Conservation (phyloP, 2,329 filamentous ascomycete species). For the Seiridium cupressi region DNA sequence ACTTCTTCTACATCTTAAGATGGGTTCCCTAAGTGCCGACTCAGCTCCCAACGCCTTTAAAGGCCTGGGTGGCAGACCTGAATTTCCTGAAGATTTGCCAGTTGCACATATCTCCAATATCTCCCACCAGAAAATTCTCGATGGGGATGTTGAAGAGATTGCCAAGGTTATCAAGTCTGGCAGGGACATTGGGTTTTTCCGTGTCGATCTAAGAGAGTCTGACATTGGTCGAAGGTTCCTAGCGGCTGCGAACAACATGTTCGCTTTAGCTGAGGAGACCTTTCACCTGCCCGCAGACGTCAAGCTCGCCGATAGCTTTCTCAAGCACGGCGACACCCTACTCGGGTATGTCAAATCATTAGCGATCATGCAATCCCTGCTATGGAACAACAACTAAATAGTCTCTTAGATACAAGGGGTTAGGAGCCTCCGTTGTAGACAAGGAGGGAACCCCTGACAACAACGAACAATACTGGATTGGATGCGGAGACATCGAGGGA, state of each 20-base stretch:
- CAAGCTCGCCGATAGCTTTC: slow-evolving; percentile 14
- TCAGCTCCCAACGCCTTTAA: slow-evolving; percentile 8
- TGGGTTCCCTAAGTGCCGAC: slow-evolving; percentile 4
- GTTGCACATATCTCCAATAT: slow-evolving; percentile 13
- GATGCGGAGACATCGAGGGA: slow-evolving; percentile 13
- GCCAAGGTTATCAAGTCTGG: slow-evolving; percentile 11
- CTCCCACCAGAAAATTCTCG: slow-evolving; percentile 12
- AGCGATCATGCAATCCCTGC: neutral
- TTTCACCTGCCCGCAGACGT: slow-evolving; percentile 11
- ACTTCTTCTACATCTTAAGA: neutral
- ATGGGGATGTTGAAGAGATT: slow-evolving; percentile 11
- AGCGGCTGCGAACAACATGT: slow-evolving; percentile 12
- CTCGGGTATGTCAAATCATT: slow-evolving; percentile 8
- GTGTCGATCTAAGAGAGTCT: slow-evolving; percentile 13
- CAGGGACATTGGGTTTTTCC: slow-evolving; percentile 13
- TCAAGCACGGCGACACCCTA: slow-evolving; percentile 13
- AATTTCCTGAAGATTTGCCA: slow-evolving; percentile 10
- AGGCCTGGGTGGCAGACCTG: slow-evolving; percentile 2
- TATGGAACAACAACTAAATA: neutral
- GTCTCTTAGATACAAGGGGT: slow-evolving; percentile 9
- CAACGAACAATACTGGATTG: slow-evolving; percentile 15
- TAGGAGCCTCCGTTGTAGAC: slow-evolving; percentile 13
- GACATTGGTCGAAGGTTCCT: slow-evolving; percentile 10
- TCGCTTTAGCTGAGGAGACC: slow-evolving; percentile 11
- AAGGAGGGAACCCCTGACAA: slow-evolving; percentile 12